Evolutionary conservation across 257 asterid genomes (phyloP).

Genomic region (Jasminum sambac): DNA sequence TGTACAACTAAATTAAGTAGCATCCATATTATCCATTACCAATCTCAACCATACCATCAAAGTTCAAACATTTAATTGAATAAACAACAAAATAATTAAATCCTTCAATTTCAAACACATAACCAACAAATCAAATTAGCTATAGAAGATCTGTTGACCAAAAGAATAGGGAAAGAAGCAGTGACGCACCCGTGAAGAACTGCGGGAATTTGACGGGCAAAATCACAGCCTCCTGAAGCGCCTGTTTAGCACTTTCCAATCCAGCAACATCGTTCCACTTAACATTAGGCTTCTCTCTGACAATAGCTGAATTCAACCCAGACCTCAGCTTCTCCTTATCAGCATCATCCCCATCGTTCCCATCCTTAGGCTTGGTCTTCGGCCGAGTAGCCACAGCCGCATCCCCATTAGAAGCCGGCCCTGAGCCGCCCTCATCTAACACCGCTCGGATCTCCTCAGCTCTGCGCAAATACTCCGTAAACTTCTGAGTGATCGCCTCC

Average conservation of each 20-base stretch:
- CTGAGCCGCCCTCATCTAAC: conserved; percentile 87
- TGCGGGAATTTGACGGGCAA: conserved; percentile 97
- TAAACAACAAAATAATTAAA: not conserved
- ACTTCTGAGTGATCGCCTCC: conserved; percentile 96
- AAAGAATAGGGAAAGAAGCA: conserved; percentile 1
- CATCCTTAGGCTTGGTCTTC: conserved; percentile 85
- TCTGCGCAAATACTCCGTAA: conserved; percentile 89
- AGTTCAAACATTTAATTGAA: not conserved
- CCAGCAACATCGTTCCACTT: conserved; percentile 99
- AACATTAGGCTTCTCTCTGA: conserved; percentile 93
- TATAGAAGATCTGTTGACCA: not conserved
- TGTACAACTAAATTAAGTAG: not conserved
- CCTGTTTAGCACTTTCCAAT: conserved; percentile 96
- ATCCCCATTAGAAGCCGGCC: conserved; percentile 73
- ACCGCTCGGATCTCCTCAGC: conserved; percentile 98
- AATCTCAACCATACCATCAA: not conserved
- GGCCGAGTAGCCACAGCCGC: conserved; percentile 89
- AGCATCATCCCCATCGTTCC: conserved; percentile 85
- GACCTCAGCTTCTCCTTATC: conserved; percentile 87
- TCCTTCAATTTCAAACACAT: conserved; percentile 3
- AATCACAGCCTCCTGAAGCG: conserved; percentile 96
- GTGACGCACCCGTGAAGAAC: conserved; percentile 76
- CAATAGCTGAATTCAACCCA: conserved; percentile 86
- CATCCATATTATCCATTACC: not conserved
- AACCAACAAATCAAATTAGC: not conserved